Percentiles rank a stretch among this genome's conserved stretches.
These are phyloP conservation scores for Coelastrella sp. DNA, from an alignment of 139 green algal species.

Conservation along the genomic window DNA sequence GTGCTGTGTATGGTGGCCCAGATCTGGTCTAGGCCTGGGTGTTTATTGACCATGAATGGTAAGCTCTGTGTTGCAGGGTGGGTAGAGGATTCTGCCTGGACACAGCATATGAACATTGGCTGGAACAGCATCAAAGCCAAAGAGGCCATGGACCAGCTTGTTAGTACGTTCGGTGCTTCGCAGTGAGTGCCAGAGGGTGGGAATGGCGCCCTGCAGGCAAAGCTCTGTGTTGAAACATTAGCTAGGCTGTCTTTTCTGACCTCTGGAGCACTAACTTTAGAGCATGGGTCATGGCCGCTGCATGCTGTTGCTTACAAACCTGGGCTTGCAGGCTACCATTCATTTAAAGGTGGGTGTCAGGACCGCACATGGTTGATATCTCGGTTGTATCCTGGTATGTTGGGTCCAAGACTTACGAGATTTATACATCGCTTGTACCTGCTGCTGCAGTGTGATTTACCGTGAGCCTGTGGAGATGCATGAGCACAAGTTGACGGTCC, in stretches of 20 bases:
- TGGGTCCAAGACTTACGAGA: not conserved
- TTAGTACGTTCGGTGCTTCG: not conserved
- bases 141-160: not conserved
- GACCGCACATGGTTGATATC: not conserved
- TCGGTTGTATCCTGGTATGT: not conserved
- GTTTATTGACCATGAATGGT: too few relatives aligned
- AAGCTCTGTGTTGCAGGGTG: not conserved
- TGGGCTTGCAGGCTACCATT: too few relatives aligned
- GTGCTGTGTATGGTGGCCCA: too few relatives aligned
- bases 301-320: too few relatives aligned
- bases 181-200: not conserved
- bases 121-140: not conserved
- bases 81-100: slow-evolving; percentile 22
- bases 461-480: slow-evolving; percentile 18
- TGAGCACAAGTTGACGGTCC: slow-evolving; percentile 35
- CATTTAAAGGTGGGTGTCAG: too few relatives aligned
- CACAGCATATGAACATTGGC: not conserved
- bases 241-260: not conserved
- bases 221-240: not conserved
- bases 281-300: too few relatives aligned
- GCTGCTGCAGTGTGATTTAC: slow-evolving; percentile 17
- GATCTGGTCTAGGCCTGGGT: too few relatives aligned
- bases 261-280: not conserved
- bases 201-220: not conserved
- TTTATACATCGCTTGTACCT: not conserved